phyloP scores from a whole-genome alignment of 2,329 filamentous ascomycete species.

The Xylariaceae sp. region DNA sequence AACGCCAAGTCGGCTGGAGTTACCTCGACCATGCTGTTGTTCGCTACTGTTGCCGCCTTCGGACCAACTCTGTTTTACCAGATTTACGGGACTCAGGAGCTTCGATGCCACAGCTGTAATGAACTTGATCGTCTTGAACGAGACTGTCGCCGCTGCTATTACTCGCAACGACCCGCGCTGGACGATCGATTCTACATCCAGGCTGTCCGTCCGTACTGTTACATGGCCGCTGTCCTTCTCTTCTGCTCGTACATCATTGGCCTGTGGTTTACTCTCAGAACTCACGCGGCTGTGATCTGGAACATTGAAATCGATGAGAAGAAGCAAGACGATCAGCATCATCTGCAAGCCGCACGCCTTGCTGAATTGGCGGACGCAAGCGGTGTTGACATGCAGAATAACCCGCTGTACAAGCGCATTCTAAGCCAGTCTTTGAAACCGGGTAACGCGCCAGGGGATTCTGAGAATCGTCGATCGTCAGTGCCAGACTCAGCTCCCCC shows the following conservation, averaged over 20 bases:
- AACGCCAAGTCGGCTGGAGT: conserved; percentile 95
- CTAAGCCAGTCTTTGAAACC: conserved; percentile 85
- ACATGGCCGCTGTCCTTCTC: conserved; percentile 75
- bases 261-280: conserved; percentile 89
- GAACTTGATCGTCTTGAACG: conserved; percentile 47
- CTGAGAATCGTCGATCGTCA: conserved; percentile 34
- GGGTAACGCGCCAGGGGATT: conserved; percentile 59
- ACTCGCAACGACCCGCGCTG: conserved; percentile 77
- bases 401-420: conserved; percentile 87
- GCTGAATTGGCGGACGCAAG: conserved; percentile 43
- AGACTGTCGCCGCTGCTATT: conserved; percentile 91
- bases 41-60: conserved; percentile 92
- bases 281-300: conserved; percentile 96
- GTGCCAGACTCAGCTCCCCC: conserved; percentile 24
- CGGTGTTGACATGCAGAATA: conserved; percentile 72
- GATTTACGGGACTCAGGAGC: conserved; percentile 94
- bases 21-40: conserved; percentile 95
- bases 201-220: conserved; percentile 90
- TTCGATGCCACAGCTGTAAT: conserved; percentile 70
- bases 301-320: conserved; percentile 78
- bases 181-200: conserved; percentile 85
- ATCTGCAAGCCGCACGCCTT: conserved; percentile 24
- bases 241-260: conserved; percentile 94
- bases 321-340: conserved; percentile 50
- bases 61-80: conserved; percentile 96